Percentiles rank a stretch among this genome's conserved stretches.
Conservation (phyloP, 768 basidiomycete species). For the Coprinellus micaceus region DNA sequence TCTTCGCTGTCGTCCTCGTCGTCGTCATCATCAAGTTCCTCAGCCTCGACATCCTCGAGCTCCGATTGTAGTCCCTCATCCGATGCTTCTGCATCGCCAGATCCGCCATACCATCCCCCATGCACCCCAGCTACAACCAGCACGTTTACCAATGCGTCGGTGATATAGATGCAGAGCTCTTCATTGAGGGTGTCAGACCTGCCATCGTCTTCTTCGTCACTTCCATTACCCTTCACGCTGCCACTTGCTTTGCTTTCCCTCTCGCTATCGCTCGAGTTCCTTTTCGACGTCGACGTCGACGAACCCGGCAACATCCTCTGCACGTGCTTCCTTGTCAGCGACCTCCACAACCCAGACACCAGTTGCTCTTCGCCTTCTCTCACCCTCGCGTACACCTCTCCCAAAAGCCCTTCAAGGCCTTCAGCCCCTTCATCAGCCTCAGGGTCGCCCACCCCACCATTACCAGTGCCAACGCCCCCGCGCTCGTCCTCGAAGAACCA, state of each 20-base stretch:
- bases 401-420: constrained; percentile 42
- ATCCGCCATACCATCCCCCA: not conserved
- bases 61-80: too few relatives aligned
- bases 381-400: constrained; percentile 38
- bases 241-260: not conserved
- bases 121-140: constrained; percentile 33
- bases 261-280: not conserved
- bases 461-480: not conserved
- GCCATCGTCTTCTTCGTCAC: not conserved
- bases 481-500: constrained; percentile 48
- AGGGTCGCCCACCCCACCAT: not conserved
- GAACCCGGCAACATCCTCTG: constrained; percentile 35
- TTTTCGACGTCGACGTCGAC: not conserved
- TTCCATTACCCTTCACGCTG: not conserved
- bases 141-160: constrained; percentile 39
- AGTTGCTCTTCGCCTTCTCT: constrained; percentile 46
- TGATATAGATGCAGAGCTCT: constrained; percentile 33
- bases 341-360: constrained; percentile 53
- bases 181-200: not conserved
- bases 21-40: not conserved
- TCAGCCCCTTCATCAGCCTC: constrained; percentile 31
- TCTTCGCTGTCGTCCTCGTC: not conserved
- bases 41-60: too few relatives aligned
- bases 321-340: constrained; percentile 47
- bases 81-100: not conserved